phyloP scores from a whole-genome alignment of 441 rosid genomes.

The Erysimum cheiri region DNA sequence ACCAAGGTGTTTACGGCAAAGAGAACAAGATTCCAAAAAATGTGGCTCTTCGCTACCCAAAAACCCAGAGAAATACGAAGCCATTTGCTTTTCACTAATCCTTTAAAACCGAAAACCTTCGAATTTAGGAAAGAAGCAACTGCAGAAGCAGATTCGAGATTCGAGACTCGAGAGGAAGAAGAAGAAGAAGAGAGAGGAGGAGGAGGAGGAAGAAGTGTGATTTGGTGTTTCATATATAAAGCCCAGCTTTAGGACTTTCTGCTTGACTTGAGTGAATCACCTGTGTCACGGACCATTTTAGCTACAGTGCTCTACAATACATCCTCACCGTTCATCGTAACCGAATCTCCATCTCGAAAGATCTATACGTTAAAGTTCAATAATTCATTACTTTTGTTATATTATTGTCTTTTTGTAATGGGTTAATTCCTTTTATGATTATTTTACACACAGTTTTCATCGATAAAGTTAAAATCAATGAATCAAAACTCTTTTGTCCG shows the following conservation, averaged over 20 bases:
- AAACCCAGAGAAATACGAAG: constrained; percentile 36
- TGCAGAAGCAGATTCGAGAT: constrained; percentile 17
- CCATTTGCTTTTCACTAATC: constrained; percentile 26
- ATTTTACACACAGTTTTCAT: constrained; percentile 1
- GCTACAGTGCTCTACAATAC: neutral
- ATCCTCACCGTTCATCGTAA: constrained; percentile 25
- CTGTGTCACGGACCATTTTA: constrained; percentile 18
- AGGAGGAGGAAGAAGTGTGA: constrained; percentile 25
- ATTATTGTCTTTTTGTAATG: constrained; percentile 12
- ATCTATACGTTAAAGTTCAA: constrained; percentile 36
- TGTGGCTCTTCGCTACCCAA: constrained; percentile 39
- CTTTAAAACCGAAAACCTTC: neutral
- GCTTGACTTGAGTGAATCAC: constrained; percentile 29
- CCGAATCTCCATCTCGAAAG: constrained; percentile 27
- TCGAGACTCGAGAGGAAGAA: neutral
- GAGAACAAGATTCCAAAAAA: constrained; percentile 44
- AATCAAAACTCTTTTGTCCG: constrained; percentile 22
- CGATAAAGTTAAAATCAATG: constrained; percentile 27
- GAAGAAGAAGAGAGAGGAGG: neutral
- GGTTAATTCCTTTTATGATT: constrained; percentile 24
- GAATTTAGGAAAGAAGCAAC: neutral
- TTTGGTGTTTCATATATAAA: constrained; percentile 32
- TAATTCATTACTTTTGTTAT: constrained; percentile 22
- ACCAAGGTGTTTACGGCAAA: constrained; percentile 46
- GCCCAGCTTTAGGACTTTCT: constrained; percentile 34